phyloP scores from a whole-genome alignment of 176 grass and related monocot species.

The Oryza meridionalis region DNA sequence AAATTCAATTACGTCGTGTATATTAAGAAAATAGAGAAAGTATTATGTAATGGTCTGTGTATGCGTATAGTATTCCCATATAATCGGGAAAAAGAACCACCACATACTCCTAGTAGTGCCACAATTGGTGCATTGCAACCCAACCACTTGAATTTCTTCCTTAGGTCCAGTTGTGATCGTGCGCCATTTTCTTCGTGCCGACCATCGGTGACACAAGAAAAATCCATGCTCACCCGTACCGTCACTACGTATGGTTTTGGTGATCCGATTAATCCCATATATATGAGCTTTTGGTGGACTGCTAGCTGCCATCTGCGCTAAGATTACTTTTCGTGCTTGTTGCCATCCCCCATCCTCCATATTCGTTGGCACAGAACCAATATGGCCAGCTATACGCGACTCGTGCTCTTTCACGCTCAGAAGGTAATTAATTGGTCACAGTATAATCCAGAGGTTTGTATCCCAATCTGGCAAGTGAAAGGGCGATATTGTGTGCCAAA shows the following conservation, averaged over 20 bases:
- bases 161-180: neutral
- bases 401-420: too few relatives aligned
- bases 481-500: neutral
- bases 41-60: too few relatives aligned
- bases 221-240: too few relatives aligned
- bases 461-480: neutral
- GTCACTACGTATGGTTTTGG: neutral
- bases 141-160: neutral
- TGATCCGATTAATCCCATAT: neutral
- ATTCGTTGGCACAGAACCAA: neutral
- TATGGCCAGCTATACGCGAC: neutral
- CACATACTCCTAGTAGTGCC: neutral
- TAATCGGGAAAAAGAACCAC: too few relatives aligned
- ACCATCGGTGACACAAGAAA: neutral
- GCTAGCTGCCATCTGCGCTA: neutral
- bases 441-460: too few relatives aligned
- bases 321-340: neutral
- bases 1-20: too few relatives aligned
- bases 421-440: too few relatives aligned
- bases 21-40: too few relatives aligned
- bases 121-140: neutral
- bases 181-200: neutral
- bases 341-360: neutral
- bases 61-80: too few relatives aligned
- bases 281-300: neutral